Evolutionary conservation across 1,284 basidiomycete species (phyloP), one percentile per base, ranked within the genome.

Genomic region (Takashimella tepidaria): DNA sequence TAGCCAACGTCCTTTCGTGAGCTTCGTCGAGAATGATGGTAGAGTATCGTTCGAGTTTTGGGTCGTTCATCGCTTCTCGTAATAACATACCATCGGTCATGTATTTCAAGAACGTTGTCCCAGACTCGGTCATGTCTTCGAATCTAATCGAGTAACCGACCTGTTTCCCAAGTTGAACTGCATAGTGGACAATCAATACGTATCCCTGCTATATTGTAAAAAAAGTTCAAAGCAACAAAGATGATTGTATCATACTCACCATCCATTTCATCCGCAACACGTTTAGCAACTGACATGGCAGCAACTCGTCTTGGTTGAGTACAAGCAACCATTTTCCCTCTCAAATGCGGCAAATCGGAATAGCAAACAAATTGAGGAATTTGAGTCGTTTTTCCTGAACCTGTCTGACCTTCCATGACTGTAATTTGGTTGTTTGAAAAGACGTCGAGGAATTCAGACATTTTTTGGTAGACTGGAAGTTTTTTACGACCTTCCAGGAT

Each of bases 61-160:
- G 88, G 74, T 98, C 96, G 75, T 95, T 90, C 90, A 98, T 97
- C 5, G 92, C 93, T 79, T 98, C 93, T 41, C 93, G 86, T 24
- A 96, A 82, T 55, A 92, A 82, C 92, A 97, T 97, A 45, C 93
- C 93, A 70, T 97, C 93, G 45, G 92, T 97, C 93, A 97, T 95
- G 76, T 95, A 97, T 77, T 98, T 97, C 68, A 98, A 80, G 37
- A 92, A 86, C 2, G 93, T 97, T 79, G 92, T 98, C 79, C 95
- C 92, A 76, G 83, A 82, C 61, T 90, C 95, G 10, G 96, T 98
- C 75, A 92, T 96, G 74, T 99, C 95, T 76, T 98, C 96, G 77
- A 99, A 99, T 31, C 96, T 90, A 65, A 99, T 98, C 26, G 91
- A 92, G 76, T 99, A 99, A 60, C 96, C 96, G 60, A 98, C 95